Percentiles rank a stretch among this genome's conserved stretches.
phyloP scores from a whole-genome alignment of 2,329 filamentous ascomycete genomes.

The Reticulascus tulasneorum region DNA sequence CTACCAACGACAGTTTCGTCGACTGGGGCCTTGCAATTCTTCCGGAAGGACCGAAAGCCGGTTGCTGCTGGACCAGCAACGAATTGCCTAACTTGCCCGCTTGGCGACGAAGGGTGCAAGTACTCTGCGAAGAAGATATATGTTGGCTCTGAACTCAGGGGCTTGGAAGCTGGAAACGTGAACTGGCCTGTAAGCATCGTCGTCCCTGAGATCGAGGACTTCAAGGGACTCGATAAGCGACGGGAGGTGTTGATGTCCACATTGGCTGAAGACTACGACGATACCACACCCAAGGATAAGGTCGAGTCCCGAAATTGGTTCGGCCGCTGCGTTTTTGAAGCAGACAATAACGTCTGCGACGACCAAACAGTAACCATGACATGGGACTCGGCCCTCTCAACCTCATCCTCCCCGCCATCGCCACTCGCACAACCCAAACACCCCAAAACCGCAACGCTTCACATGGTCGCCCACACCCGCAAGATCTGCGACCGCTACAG shows the following conservation, averaged over 20 bases:
- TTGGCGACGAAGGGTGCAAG: constrained; percentile 67
- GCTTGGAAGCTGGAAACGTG: constrained; percentile 61
- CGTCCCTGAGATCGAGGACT: constrained; percentile 87
- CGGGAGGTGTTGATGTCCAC: constrained; percentile 36
- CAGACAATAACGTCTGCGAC: constrained; percentile 90
- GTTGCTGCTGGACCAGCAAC: constrained; percentile 68
- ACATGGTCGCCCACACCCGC: constrained; percentile 90
- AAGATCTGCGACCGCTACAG: constrained; percentile 83
- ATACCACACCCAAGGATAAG: constrained; percentile 41
- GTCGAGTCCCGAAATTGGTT: constrained; percentile 66
- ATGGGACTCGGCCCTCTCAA: constrained; percentile 68
- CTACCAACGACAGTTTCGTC: constrained; percentile 74
- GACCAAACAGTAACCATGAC: constrained; percentile 85
- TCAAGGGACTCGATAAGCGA: constrained; percentile 37
- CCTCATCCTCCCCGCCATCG: constrained; percentile 1
- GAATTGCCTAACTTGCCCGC: constrained; percentile 78
- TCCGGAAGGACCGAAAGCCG: constrained; percentile 73
- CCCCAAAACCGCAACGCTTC: constrained; percentile 77
- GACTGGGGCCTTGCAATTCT: constrained; percentile 72
- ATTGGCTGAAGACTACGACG: constrained; percentile 51
- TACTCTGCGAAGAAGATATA: constrained; percentile 87
- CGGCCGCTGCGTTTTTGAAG: constrained; percentile 91
- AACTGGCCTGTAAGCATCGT: constrained; percentile 86
- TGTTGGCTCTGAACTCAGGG: constrained; percentile 56
- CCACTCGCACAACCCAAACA: constrained; percentile 16